A percentile compares a stretch with the other conserved stretches of the same genome.
These are phyloP conservation scores for Chlorella sp. DNA, from an alignment of 139 green algal species.

Conservation along the genomic window DNA sequence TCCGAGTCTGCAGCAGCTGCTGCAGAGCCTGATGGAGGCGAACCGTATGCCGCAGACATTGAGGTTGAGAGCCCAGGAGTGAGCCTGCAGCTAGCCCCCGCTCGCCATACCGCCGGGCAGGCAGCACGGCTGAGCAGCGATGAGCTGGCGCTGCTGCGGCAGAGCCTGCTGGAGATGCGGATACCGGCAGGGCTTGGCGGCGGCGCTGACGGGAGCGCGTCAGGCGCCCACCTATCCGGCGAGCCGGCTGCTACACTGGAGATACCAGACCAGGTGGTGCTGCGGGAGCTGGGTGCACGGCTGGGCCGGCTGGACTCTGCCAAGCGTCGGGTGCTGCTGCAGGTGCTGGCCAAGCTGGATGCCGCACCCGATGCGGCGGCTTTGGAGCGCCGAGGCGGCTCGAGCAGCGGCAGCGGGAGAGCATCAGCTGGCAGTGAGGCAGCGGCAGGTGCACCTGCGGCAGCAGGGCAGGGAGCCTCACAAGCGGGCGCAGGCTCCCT, in stretches of 20 bases:
- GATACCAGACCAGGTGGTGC: constrained; percentile 18
- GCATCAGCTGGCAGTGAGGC: no score
- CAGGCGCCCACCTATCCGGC: no score
- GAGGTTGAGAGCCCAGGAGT: not conserved
- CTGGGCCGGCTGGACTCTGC: constrained; percentile 25
- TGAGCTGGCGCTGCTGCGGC: constrained; percentile 14
- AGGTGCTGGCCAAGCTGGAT: constrained; percentile 15
- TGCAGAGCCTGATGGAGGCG: not conserved
- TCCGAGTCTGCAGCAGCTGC: no score
- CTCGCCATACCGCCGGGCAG: not conserved
- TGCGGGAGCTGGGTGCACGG: constrained; percentile 23
- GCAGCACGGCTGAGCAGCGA: not conserved
- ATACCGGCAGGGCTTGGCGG: not conserved
- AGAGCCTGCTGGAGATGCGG: constrained; percentile 24
- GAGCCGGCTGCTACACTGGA: not conserved
- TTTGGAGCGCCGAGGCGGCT: no score
- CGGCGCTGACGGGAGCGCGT: not conserved
- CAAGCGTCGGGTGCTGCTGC: constrained; percentile 29
- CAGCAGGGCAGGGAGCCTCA: not conserved
- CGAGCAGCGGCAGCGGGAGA: no score
- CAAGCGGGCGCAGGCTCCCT: not conserved
- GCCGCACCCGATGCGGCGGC: not conserved
- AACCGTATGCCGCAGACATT: not conserved
- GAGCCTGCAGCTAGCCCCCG: no score
- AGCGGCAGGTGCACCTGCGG: no score